phyloP scores from a whole-genome alignment of 2,329 filamentous ascomycete genomes.

The Ascochyta fabae region DNA sequence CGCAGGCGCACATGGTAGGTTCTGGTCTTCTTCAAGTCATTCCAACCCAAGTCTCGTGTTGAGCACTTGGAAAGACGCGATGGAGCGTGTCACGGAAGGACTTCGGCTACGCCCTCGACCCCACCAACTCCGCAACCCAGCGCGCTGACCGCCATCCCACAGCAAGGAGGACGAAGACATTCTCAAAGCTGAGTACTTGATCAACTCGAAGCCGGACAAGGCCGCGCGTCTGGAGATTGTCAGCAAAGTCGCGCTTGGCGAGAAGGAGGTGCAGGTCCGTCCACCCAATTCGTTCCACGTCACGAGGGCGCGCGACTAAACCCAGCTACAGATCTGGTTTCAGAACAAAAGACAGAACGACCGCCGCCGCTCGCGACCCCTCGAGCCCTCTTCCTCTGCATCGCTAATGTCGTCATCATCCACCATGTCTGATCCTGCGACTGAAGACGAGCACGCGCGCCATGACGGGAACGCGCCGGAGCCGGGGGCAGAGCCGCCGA shows the following conservation, averaged over 20 bases:
- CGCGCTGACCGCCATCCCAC: slow-evolving; percentile 36
- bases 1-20: slow-evolving; percentile 66
- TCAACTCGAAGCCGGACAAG: slow-evolving; percentile 91
- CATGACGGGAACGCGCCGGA: slow-evolving; percentile 30
- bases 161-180: slow-evolving; percentile 79
- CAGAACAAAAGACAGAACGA: slow-evolving; percentile 85
- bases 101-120: slow-evolving; percentile 30
- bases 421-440: slow-evolving; percentile 44
- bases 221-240: slow-evolving; percentile 83
- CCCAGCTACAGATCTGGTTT: slow-evolving; percentile 82
- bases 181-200: slow-evolving; percentile 83
- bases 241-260: slow-evolving; percentile 82
- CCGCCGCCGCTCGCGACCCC: slow-evolving; percentile 83
- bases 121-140: slow-evolving; percentile 27
- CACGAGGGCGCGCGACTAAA: slow-evolving; percentile 35
- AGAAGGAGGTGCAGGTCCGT: slow-evolving; percentile 95
- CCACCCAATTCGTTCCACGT: slow-evolving; percentile 29
- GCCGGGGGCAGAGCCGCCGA: slow-evolving; percentile 23
- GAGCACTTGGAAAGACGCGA: slow-evolving; percentile 36
- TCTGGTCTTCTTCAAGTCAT: slow-evolving; percentile 14
- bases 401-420: slow-evolving; percentile 47
- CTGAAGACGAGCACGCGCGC: slow-evolving; percentile 39
- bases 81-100: slow-evolving; percentile 35
- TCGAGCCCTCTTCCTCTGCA: slow-evolving; percentile 52
- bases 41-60: slow-evolving; percentile 24